Evolutionary conservation across 2,329 filamentous ascomycete genomes (phyloP).

Genomic region (Metarhizium humberi): DNA sequence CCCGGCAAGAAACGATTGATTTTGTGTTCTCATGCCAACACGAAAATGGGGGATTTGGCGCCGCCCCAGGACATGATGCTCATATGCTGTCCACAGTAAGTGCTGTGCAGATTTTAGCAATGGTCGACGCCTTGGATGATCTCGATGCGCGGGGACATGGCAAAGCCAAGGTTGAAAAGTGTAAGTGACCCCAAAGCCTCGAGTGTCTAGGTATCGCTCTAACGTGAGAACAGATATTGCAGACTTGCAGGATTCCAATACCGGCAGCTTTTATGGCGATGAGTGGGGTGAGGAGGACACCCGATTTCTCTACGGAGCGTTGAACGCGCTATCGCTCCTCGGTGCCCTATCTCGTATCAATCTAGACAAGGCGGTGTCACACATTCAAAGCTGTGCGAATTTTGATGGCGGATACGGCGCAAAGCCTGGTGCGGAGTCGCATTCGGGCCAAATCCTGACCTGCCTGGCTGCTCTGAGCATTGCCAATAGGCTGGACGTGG

Average conservation of each 20-base stretch:
- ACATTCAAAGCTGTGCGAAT: conserved; percentile 78
- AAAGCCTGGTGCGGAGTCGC: conserved; percentile 82
- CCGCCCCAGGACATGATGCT: conserved; percentile 86
- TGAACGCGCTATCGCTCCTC: conserved; percentile 84
- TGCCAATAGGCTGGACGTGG: conserved; percentile 68
- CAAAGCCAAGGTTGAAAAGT: conserved; percentile 66
- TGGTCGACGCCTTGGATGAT: conserved; percentile 74
- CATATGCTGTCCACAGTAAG: conserved; percentile 96
- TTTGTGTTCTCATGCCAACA: conserved; percentile 96
- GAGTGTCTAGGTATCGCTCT: conserved; percentile 8
- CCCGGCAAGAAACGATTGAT: conserved; percentile 70
- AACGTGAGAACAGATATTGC: conserved; percentile 54
- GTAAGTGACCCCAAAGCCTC: conserved; percentile 41
- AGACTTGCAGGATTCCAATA: conserved; percentile 66
- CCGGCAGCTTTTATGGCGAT: conserved; percentile 86
- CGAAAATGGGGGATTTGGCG: conserved; percentile 82
- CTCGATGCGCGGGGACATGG: conserved; percentile 59
- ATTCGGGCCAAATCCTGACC: conserved; percentile 92
- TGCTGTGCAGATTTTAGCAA: conserved; percentile 85
- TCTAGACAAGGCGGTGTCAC: conserved; percentile 67
- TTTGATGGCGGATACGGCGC: conserved; percentile 93
- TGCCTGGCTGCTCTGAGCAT: conserved; percentile 84
- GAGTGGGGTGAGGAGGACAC: conserved; percentile 97
- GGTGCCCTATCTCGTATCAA: conserved; percentile 65
- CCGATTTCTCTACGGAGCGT: conserved; percentile 81